These are phyloP conservation scores for Xylariales sp. DNA, from an alignment of 2,329 filamentous ascomycete species.

Conservation along the genomic window DNA sequence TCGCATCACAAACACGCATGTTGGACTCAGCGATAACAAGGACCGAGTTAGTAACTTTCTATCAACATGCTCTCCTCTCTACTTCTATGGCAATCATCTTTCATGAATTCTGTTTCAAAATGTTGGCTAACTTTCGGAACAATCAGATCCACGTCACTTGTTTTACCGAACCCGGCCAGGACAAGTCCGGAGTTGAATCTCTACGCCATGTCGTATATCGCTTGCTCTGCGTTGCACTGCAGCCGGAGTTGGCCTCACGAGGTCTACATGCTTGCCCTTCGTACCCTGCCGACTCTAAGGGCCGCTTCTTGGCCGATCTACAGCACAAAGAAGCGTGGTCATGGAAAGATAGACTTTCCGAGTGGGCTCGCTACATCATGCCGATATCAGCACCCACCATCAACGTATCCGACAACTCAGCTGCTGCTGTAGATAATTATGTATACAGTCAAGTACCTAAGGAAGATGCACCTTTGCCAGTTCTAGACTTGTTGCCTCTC, in stretches of 20 bases:
- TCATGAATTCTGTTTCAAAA: background rate
- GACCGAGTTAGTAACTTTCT: constrained; percentile 16
- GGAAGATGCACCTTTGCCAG: too few relatives aligned
- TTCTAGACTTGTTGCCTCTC: too few relatives aligned
- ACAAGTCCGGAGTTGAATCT: constrained; percentile 27
- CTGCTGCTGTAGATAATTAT: too few relatives aligned
- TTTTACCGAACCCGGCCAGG: constrained; percentile 25
- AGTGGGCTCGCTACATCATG: constrained; percentile 29
- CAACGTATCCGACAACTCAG: too few relatives aligned
- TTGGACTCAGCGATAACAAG: constrained; percentile 12
- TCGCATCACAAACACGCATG: constrained; percentile 28
- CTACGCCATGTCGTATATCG: constrained; percentile 40
- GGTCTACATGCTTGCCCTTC: constrained; percentile 14
- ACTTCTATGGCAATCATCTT: background rate
- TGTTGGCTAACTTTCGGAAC: constrained; percentile 6
- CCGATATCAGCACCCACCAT: constrained; percentile 11
- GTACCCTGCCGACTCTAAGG: constrained; percentile 5
- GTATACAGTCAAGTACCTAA: too few relatives aligned
- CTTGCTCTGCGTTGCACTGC: constrained; percentile 33
- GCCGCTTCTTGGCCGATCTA: constrained; percentile 25
- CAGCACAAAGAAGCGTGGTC: constrained; percentile 23
- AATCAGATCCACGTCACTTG: constrained; percentile 34
- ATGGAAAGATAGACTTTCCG: constrained; percentile 30
- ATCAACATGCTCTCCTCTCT: background rate
- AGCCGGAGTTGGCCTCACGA: constrained; percentile 13